A percentile compares a stretch with the other conserved stretches of the same genome.
Conservation (phyloP, 345 rosid species). For the Salix arbutifolia region DNA sequence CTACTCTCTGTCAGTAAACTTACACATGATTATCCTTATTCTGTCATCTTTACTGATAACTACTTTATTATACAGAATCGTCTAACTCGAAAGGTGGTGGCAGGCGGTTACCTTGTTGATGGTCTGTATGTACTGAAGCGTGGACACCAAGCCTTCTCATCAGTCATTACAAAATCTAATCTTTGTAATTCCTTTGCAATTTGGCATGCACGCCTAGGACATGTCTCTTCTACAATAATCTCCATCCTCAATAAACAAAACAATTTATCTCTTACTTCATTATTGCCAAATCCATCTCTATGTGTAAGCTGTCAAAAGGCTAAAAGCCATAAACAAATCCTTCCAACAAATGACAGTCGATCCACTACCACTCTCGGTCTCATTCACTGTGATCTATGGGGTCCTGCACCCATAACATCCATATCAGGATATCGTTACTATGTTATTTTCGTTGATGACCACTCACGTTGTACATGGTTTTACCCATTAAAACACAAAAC, state of each 20-base stretch:
- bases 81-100: background rate
- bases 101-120: background rate
- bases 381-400: background rate
- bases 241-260: background rate
- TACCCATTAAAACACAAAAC: background rate
- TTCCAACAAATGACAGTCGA: background rate
- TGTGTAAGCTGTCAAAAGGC: conserved; percentile 6
- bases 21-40: background rate
- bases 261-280: background rate
- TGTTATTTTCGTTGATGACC: background rate
- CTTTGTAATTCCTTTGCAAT: background rate
- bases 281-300: background rate
- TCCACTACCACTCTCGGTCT: background rate
- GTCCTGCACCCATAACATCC: background rate
- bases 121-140: background rate
- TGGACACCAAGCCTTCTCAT: background rate
- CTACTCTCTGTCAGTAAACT: conserved; percentile 7
- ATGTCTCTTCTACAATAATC: background rate
- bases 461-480: background rate
- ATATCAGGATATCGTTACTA: background rate
- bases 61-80: background rate
- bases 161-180: no score
- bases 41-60: background rate
- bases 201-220: background rate
- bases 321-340: background rate